Base-by-base conservation (phyloP, 192 early-diverging fungal genomes). In the Thamnidium elegans region DNA sequence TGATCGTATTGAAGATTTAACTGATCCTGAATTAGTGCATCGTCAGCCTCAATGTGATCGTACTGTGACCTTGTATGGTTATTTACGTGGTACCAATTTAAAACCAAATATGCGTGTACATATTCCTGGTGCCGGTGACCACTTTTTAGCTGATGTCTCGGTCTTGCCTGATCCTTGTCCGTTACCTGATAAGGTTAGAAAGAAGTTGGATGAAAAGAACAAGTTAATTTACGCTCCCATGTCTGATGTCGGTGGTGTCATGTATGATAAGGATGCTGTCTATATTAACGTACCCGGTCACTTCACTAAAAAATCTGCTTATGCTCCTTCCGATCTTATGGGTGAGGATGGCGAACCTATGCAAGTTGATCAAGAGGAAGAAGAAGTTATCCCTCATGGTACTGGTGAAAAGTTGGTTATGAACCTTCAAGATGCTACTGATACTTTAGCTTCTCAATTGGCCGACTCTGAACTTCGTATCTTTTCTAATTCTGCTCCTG, bases 231-330 rank as follows among this genome's bases (percentile, higher is more conserved):
- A 97, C 66, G 97, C 96, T 21, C 97, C 97, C 23, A 98, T 97
- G 93, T 93, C 94, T 0, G 94, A 96, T 67, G 93, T 99, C 26
- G 94, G 93, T 66, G 97, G 97, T 51, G 91, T 99, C 59, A 88
- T 98, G 86, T 98, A 98, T 79, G 97, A 99, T 76, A 97, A 95
- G 77, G 97, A 99, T 80, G 97, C 95, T 6, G 93, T 99, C 20
- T 99, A 99, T 69, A 96, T 99, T 69, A 93, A 96, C 59, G 89
- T 99, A 19, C 92, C 92, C 30, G 95, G 94, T 43, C 80, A 83
- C 39, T 92, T 92, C 67, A 87, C 86, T 30, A 84, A 85, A 65
- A 77, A 81, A 68, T 78, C 72, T 13, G 77, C 81, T 7, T 62
- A 75, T 47, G 68, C 62, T n/a, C 61, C 68, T n/a, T 45, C 71